Evolutionary conservation across 2,329 filamentous ascomycete genomes (phyloP), one percentile per base, ranked within the genome.

Genomic region (Sclerotinia spermophila): DNA sequence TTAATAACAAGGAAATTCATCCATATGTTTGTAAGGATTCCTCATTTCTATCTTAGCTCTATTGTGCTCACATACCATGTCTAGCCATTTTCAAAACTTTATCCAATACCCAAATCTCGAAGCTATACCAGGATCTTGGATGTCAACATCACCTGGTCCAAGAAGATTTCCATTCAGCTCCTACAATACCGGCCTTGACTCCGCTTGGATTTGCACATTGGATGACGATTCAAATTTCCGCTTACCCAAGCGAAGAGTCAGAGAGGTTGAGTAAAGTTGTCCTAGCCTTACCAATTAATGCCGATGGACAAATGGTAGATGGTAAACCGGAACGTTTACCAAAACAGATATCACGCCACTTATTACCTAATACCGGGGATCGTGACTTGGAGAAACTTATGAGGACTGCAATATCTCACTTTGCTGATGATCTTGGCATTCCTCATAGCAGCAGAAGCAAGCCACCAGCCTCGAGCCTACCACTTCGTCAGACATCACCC

Each of bases 211-310:
- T 92, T 77, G 84, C 86, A 66, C 83, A 84, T 68, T 97, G 92
- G 90, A 89, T 92, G 82, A 90, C 87, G 1, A 83, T 87, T 53
- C 86, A 92, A 79, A 90, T 95, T 51, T 86, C 89, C 73, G 91
- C 92, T 1, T 89, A 93, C 74, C 94, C 94, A 0, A 89, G 93
- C 55, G 85, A 87, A 61, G 93, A 97, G 79, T 90, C 89, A 71
- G 84, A 86, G 56, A 87, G 94, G 15, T 83, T 97, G 6, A 84
- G 88, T 58, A 88, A 86, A 71, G 87, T 93, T 33, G 86, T 94
- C 5, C 80, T 88, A 5, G 86, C 90, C 59, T 87, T 94, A 80
- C 91, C 92, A 0, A 91, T 96, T 75, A 81, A 84, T 42, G 81
- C 82, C 0, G 81, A 83, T 64, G 81, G 81, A 13, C 74, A 89